Base-by-base conservation (phyloP, 2,329 filamentous ascomycete genomes). In the Hypoxylon sp. region DNA sequence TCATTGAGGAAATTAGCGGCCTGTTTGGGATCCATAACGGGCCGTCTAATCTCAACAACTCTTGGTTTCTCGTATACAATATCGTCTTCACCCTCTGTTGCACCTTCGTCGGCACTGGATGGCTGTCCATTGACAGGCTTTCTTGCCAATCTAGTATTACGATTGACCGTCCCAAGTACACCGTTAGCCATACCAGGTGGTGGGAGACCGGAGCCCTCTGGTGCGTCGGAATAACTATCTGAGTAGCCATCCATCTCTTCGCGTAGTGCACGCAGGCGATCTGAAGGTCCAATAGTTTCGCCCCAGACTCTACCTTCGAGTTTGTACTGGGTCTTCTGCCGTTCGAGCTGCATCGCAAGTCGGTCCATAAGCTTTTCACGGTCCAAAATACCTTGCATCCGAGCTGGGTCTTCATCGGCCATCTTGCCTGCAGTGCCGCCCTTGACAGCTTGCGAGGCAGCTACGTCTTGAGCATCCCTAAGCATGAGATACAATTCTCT, bases 401-500 rank as follows among this genome's bases (percentile, higher is more conserved):
- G 91, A 30, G 88, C 84, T 23, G 93, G 89, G 77, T 96, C 91
- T 21, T 87, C 87, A 43, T 89, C 86, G 52, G 80, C 85, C 41
- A 90, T 81, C 71, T 84, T 85, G 60, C 80, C 83, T 43, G 83
- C 83, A 73, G 84, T 82, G 57, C 80, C 83, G 69, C 83, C 82
- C 78, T 89, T 90, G 60, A 81, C 82, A 59, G 93, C 92, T 74
- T 93, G 93, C 2, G 95, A 94, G 23, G 94, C 94, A 49, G 95
- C 95, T 72, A 98, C 93, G 76, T 99, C 95, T 80, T 98, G 95
- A 38, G 96, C 95, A 80, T 99, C 96, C 67, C 95, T 90, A 70
- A 99, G 90, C 96, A 99, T 99, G 62, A 99, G 91, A 80, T 98
- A 99, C 21, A 99, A 83, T 80, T 99, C 96, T 82, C 96, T 88